A percentile compares a stretch with the other conserved stretches of the same genome.
These are phyloP conservation scores for Lolium perenne DNA, from an alignment of 176 grass and related monocot species.

Conservation along the genomic window DNA sequence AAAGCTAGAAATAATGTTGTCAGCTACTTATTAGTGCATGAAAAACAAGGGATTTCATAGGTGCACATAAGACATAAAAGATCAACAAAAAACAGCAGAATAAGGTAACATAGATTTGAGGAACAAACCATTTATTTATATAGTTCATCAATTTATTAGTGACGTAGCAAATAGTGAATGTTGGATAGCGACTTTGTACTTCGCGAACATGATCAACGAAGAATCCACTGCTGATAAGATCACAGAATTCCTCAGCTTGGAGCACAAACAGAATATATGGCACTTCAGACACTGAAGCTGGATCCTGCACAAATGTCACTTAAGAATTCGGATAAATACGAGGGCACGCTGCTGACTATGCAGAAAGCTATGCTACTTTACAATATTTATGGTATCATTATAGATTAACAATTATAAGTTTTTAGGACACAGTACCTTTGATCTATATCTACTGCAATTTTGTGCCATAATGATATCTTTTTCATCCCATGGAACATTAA, in stretches of 20 bases:
- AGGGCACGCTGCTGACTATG: background rate
- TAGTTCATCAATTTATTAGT: conserved; percentile 79
- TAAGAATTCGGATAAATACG: conserved; percentile 29
- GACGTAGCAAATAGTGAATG: conserved; percentile 73
- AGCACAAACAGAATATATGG: conserved; percentile 71
- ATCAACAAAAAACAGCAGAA: background rate
- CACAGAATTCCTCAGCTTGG: conserved; percentile 91
- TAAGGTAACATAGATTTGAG: background rate
- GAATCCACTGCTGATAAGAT: conserved; percentile 51
- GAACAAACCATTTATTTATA: conserved; percentile 77
- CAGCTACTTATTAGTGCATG: background rate
- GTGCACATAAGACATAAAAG: background rate
- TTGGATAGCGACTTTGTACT: conserved; percentile 59
- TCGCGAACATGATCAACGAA: conserved; percentile 53
- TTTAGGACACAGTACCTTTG: background rate
- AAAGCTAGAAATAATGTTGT: background rate
- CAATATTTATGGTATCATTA: background rate
- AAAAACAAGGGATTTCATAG: background rate
- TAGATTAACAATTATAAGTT: background rate
- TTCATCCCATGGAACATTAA: conserved; percentile 3
- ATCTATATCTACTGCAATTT: background rate
- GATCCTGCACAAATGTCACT: conserved; percentile 53
- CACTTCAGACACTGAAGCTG: conserved; percentile 47
- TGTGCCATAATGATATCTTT: background rate
- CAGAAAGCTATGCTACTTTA: conserved; percentile 29